Evolutionary conservation across 345 rosid species (phyloP), one percentile per base, ranked within the genome.

Genomic region (Boechera stricta): DNA sequence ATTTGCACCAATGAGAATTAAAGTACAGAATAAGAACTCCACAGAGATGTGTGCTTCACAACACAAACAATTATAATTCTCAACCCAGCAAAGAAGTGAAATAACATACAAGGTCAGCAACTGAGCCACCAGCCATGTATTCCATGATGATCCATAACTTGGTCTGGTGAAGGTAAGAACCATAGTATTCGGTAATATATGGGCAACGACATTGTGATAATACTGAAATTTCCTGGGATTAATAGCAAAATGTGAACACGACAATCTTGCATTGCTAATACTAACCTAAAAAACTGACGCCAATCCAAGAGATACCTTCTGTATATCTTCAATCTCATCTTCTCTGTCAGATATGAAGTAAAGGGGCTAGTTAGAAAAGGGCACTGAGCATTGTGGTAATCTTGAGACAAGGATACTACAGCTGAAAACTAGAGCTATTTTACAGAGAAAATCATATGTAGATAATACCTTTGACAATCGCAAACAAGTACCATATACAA

Each of bases 61-160:
- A 49, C 29, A 52, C 53, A 69, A 38, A 79, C 15, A 63, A 38
- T 39, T 8, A 31, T 35, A 65, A 41, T 9, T 29, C 45, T 57
- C 39, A 78, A 78, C 56, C 52, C 68, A 66, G 63, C 33, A 54
- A 47, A 64, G 65, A 62, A 44, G 69, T 48, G 79, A 84, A 77
- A 85, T 83, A 73, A 90, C 96, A 71, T 88, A 96, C 99, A 45
- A 96, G 92, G 83, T 93, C 99, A 80, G 99, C 98, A 83, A 95
- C 99, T 67, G 99, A 95, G 77, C 98, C 99, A 80, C 99, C 98
- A 8, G 98, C 97, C 99, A 95, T 96, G 83, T 82, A 95, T 74
- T 95, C 99, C 97, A 95, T 96, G 80, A 96, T 91, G 84, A 96
- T 95, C 97, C 99, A 95, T 52, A 95, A 81, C 86, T 95, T 95